Evolutionary conservation across 768 basidiomycete genomes (phyloP).

Genomic region (Macrolepiota dolichaula): DNA sequence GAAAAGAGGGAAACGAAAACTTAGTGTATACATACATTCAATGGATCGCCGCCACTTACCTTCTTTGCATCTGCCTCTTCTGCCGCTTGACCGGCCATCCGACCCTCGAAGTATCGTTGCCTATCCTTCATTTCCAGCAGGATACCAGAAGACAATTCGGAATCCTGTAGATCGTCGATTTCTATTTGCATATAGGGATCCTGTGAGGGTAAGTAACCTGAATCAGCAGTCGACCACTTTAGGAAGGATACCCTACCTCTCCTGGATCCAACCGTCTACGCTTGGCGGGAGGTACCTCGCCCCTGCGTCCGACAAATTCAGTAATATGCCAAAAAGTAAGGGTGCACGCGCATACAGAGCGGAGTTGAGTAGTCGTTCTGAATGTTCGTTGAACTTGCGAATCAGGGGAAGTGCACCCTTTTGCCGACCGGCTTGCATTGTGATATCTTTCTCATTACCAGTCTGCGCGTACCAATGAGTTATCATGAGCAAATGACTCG

Average conservation of each 20-base stretch:
- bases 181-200: conserved; percentile 59
- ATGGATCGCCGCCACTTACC: conserved; percentile 10
- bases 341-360: conserved; percentile 48
- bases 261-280: conserved; percentile 47
- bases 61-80: conserved; percentile 28
- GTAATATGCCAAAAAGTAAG: background rate
- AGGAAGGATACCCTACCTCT: conserved; percentile 31
- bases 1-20: background rate
- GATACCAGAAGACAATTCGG: conserved; percentile 63
- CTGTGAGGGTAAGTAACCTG: conserved; percentile 20
- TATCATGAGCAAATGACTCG: background rate
- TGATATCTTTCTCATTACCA: conserved; percentile 85
- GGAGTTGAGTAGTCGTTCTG: conserved; percentile 80
- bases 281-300: conserved; percentile 57
- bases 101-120: conserved; percentile 78
- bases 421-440: conserved; percentile 95
- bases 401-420: conserved; percentile 87
- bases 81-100: conserved; percentile 33
- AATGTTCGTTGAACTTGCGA: conserved; percentile 97
- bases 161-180: conserved; percentile 79
- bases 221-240: background rate
- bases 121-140: conserved; percentile 85
- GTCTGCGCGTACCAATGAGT: conserved; percentile 45
- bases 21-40: background rate
- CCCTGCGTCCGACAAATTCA: conserved; percentile 30